Conservation (phyloP, 441 rosid species). For the Omphalea diandra region DNA sequence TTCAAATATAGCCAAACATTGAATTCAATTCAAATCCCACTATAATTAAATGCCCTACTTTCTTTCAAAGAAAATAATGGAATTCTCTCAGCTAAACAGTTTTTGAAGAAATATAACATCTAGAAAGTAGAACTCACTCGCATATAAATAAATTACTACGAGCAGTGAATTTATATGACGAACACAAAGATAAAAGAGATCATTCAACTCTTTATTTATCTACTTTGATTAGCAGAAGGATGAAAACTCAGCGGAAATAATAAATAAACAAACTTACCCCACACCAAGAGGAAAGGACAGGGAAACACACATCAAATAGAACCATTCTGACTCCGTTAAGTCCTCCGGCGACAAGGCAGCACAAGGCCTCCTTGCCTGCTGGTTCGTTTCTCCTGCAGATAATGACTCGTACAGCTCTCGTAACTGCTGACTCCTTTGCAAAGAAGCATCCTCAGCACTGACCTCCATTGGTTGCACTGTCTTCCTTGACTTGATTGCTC, state of each 20-base stretch:
- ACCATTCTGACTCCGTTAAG: constrained; percentile 97
- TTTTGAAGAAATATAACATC: constrained; percentile 9
- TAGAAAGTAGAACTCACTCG: too few species aligned
- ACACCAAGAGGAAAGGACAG: constrained; percentile 75
- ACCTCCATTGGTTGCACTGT: constrained; percentile 93
- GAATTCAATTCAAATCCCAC: constrained; percentile 14
- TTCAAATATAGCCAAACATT: constrained; percentile 23
- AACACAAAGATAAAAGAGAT: constrained; percentile 26
- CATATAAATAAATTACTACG: too few species aligned
- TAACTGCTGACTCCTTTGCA: constrained; percentile 92
- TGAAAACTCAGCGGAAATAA: constrained; percentile 25
- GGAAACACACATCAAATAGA: constrained; percentile 94
- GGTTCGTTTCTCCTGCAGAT: constrained; percentile 70
- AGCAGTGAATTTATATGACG: constrained; percentile 26
- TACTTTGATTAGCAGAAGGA: constrained; percentile 22
- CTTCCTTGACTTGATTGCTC: constrained; percentile 92
- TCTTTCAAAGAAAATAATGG: constrained; percentile 21
- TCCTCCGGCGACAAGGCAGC: constrained; percentile 95
- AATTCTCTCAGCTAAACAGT: background rate
- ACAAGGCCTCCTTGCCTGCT: constrained; percentile 62
- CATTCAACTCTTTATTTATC: constrained; percentile 23
- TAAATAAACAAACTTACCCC: constrained; percentile 86
- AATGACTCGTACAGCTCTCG: constrained; percentile 86
- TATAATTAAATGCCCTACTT: constrained; percentile 20
- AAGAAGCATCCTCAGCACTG: constrained; percentile 79